Evolutionary conservation across 2,329 filamentous ascomycete species (phyloP), one percentile per base, ranked within the genome.

Genomic region (Aspergillus sp.): DNA sequence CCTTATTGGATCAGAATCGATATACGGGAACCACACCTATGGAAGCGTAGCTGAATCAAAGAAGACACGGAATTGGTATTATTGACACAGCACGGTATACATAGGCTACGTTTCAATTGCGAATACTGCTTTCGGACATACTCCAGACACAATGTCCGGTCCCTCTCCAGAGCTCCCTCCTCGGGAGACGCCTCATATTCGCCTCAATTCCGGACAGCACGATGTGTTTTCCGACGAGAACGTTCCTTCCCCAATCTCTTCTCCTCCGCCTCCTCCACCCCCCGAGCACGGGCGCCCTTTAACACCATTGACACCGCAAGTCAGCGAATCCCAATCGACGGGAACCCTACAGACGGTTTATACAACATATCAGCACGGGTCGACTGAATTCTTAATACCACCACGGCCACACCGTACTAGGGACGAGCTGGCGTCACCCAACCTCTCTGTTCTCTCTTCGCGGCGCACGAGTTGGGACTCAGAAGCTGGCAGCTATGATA

Each of bases 381-480:
- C 72, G 3, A 71, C 72, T 8, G 72, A 75, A 44, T 70, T 72
- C 17, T 61, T 75, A 4, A 64, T 74, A 20, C 73, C 72, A 52
- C 79, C 80, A 42, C 76, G 75, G 45, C 74, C 79, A 55, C 75
- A 78, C 44, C 76, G 80, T 32, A 82, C 80, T 60, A 76, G 83
- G 36, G 78, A 81, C 36, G 78, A 77, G 8, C 68, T 73, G 3
- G 66, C 75, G n/a, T 82, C 82, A 30, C 80, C 81, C 1, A 76
- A 77, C 30, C 72, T 73, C 4, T 82, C 81, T 43, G 77, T 71
- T 49, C 78, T 80, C 68, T 85, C 83, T 12, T 88, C 85, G 45
- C 78, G 85, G 62, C 76, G 85, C 57, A 85, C 85, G 32, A 89
- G 86, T 71, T 88, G 85, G 81, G 85, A 83, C 64, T 87, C 86